Conservation (phyloP, 352 stramenopile genomes). For the Thalassiosira ordinaria region DNA sequence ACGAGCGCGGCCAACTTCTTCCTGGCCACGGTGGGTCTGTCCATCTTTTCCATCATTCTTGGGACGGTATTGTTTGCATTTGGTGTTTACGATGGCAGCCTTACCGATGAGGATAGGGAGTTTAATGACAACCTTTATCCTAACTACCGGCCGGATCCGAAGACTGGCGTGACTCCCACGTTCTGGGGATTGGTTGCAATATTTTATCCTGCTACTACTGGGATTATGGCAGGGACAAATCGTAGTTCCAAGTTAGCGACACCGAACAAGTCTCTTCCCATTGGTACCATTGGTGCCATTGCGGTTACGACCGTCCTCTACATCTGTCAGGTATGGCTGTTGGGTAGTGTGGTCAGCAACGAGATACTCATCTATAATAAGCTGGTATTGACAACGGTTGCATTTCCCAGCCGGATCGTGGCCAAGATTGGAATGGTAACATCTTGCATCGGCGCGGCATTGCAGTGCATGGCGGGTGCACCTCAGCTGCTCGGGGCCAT, state of each 20-base stretch:
- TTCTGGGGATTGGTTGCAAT: conserved; percentile 84
- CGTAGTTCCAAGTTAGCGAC: conserved; percentile 77
- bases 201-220: conserved; percentile 87
- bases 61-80: conserved; percentile 71
- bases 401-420: conserved; percentile 78
- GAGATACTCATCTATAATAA: conserved; percentile 85
- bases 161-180: conserved; percentile 75
- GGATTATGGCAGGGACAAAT: conserved; percentile 89
- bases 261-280: conserved; percentile 78
- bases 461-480: conserved; percentile 84
- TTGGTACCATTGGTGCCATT: conserved; percentile 85
- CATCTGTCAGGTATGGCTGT: conserved; percentile 76
- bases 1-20: conserved; percentile 43
- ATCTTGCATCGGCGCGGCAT: conserved; percentile 75
- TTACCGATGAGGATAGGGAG: conserved; percentile 48
- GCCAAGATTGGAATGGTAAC: conserved; percentile 86
- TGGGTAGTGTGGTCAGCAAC: conserved; percentile 75
- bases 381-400: conserved; percentile 79
- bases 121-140: conserved; percentile 78
- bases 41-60: conserved; percentile 53
- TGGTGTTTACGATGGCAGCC: conserved; percentile 51
- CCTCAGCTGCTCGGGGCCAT: conserved; percentile 84
- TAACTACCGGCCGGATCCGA: conserved; percentile 79
- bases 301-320: conserved; percentile 83
- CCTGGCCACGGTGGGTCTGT: conserved; percentile 31